Base-by-base conservation (phyloP, 495 filamentous ascomycete genomes). In the Staphylotrichum tortipilum region DNA sequence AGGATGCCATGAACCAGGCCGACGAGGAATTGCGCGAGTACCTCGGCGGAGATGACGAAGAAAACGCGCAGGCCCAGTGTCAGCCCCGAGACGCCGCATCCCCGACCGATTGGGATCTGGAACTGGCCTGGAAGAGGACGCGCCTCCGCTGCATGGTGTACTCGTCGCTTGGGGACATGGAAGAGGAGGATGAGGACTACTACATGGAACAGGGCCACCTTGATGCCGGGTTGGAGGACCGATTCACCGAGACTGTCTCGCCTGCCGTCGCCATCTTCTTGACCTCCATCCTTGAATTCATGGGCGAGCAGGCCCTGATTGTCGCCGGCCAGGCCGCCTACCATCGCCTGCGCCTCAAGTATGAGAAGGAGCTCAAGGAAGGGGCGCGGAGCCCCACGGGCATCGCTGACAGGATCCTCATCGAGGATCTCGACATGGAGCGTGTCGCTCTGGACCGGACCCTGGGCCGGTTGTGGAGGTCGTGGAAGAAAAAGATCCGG, bases 61-160 rank as follows among this genome's bases (percentile, higher is more conserved):
- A 87, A 41, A 44, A 76, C 18, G 56, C 74, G 7, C 76, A 79
- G 8, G 67, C 82, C 12, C 76, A 80, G 7, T 68, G n/a, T n/a
- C n/a, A n/a, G n/a, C n/a, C 80, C 10, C 72, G 78, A 19, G 74
- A 68, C 3, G 68, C 75, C 5, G 72, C 75, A 19, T 70, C 73
- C 0, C 67, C 64, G 42, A 71, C 72, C 2, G 81, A 83, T 48
- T 95, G 90, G 78, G 88, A 97, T 61, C 70, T 95, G 12, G 82
- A 95, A 59, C 71, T 83, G 39, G 81, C 89, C 12, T 99, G 90
- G 89, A 95, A 89, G 66, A 77, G 90, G 44, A 90, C 88, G 1
- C 83, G 94, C 42, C 68, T 99, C 47, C 80, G 92, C 46, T 92
- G 90, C 61, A 97, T 99, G 94, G 91, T 97, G 15, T 97, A 97